Conservation (phyloP, 805 yeast species). For the Candida tammaniensis region DNA sequence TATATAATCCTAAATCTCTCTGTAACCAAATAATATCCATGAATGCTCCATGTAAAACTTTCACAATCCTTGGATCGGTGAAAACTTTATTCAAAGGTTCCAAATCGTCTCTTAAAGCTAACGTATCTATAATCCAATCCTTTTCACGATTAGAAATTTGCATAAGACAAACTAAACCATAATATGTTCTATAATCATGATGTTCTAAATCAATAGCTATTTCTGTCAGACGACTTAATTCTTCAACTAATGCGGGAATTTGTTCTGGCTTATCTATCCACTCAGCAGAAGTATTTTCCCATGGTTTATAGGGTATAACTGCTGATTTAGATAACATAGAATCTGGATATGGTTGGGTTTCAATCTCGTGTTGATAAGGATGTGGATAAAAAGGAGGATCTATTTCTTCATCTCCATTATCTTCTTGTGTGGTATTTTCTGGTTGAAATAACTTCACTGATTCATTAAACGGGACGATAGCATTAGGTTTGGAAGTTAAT, state of each 20-base stretch:
- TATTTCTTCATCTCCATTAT: conserved; percentile 29
- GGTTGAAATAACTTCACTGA: conserved; percentile 33
- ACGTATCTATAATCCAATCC: conserved; percentile 87
- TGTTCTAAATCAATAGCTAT: conserved; percentile 96
- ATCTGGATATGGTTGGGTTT: conserved; percentile 64
- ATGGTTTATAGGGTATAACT: conserved; percentile 55
- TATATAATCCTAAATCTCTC: conserved; percentile 86
- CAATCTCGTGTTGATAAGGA: conserved; percentile 79
- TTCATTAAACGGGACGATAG: conserved; percentile 55
- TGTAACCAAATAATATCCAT: conserved; percentile 98
- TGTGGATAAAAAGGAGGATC: conserved; percentile 65
- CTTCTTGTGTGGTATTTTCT: conserved; percentile 14
- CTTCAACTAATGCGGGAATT: conserved; percentile 52
- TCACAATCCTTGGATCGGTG: conserved; percentile 75
- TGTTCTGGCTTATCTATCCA: conserved; percentile 68
- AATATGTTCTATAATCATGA: conserved; percentile 86
- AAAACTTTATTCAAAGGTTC: conserved; percentile 67
- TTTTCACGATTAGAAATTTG: conserved; percentile 80
- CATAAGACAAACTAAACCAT: conserved; percentile 90
- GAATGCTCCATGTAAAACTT: conserved; percentile 93
- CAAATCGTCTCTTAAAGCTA: conserved; percentile 72
- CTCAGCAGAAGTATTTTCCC: conserved; percentile 61
- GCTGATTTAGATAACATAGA: conserved; percentile 37
- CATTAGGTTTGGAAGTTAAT: conserved; percentile 69
- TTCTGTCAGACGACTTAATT: conserved; percentile 50